phyloP scores from a whole-genome alignment of 768 basidiomycete species.

The Amanita subjunquillea region DNA sequence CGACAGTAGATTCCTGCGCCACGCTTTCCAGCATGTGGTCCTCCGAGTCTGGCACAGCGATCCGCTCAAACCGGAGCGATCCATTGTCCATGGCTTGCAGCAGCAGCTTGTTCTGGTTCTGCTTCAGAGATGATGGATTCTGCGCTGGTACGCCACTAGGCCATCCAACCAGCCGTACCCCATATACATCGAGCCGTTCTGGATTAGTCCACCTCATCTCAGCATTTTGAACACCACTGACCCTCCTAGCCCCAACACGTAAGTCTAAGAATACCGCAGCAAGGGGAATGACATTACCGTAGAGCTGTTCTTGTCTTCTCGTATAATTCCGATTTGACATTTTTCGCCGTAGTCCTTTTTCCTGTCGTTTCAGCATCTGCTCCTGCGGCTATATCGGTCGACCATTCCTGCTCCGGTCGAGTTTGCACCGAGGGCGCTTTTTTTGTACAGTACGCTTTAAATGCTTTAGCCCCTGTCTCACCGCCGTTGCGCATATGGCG shows the following conservation, averaged over 20 bases:
- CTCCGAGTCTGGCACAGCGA: constrained; percentile 7
- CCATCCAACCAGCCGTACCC: constrained; percentile 56
- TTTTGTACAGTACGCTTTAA: constrained; percentile 37
- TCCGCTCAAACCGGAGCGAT: constrained; percentile 35
- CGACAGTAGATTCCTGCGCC: constrained; percentile 1
- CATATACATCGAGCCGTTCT: constrained; percentile 42
- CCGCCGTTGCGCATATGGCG: constrained; percentile 49
- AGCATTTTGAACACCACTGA: constrained; percentile 50
- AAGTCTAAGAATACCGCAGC: not conserved
- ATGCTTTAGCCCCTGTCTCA: constrained; percentile 42
- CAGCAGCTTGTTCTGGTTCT: constrained; percentile 41
- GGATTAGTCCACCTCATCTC: constrained; percentile 76
- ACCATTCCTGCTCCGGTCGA: not conserved
- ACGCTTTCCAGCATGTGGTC: not conserved
- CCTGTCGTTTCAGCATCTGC: constrained; percentile 11
- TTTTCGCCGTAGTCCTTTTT: constrained; percentile 20
- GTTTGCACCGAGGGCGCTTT: constrained; percentile 9
- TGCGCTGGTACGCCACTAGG: constrained; percentile 44
- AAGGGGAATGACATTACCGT: constrained; percentile 25
- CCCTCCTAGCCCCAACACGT: constrained; percentile 23
- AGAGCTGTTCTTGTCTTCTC: constrained; percentile 41
- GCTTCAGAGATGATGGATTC: constrained; percentile 53
- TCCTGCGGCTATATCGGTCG: constrained; percentile 4
- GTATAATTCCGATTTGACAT: constrained; percentile 47
- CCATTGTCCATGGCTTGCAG: constrained; percentile 40